phyloP scores from a whole-genome alignment of 225 moss, liverwort and hornwort species.

The Physcomitrellopsis africana region DNA sequence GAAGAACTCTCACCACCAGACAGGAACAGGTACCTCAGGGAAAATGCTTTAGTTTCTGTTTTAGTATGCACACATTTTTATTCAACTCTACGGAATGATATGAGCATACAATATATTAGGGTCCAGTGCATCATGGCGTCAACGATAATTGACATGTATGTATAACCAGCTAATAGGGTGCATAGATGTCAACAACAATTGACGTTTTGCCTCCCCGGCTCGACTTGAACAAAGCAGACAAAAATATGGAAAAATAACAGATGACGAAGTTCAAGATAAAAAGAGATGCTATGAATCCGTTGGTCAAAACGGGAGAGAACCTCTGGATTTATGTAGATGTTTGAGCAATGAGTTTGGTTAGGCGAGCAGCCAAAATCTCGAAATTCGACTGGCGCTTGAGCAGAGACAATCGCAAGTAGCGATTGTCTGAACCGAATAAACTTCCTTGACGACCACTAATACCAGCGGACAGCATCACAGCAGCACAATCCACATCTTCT shows the following conservation, averaged over 20 bases:
- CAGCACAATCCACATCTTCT: conserved; percentile 54
- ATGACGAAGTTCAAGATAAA: neutral
- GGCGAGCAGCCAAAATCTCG: conserved; percentile 45
- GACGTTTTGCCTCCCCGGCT: no score
- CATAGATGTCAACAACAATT: no score
- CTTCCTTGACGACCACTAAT: conserved; percentile 40
- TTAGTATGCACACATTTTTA: no score
- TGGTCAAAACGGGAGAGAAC: no score
- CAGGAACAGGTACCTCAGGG: no score
- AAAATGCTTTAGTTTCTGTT: no score
- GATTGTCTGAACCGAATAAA: conserved; percentile 41
- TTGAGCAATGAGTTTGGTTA: conserved; percentile 41
- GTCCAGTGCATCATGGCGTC: neutral
- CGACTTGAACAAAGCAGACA: neutral
- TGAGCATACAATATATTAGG: no score
- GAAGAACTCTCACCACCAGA: no score
- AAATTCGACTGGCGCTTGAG: conserved; percentile 58
- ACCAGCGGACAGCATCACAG: conserved; percentile 37
- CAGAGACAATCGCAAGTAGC: conserved; percentile 56
- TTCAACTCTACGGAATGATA: no score
- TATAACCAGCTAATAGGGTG: no score
- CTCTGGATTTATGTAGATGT: neutral
- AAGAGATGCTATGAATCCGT: neutral
- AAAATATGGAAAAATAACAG: neutral
- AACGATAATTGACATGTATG: neutral